Evolutionary conservation across 768 basidiomycete species (phyloP).

Genomic region (Glaciozyma martinii): DNA sequence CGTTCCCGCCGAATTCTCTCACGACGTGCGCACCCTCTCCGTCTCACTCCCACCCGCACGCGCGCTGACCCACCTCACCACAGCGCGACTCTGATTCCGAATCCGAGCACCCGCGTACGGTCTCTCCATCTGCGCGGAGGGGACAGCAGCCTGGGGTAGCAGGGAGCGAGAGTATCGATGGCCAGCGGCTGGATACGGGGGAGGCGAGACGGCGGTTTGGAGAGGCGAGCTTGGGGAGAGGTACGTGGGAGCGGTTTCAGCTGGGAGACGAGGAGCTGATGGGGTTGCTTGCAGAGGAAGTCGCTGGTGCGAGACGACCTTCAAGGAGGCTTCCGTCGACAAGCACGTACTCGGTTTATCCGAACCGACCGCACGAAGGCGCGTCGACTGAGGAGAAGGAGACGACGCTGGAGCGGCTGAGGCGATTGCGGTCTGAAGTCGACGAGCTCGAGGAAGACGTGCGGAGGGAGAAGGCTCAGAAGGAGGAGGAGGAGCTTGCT

Average conservation of each 20-base stretch:
- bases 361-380: constrained; percentile 24
- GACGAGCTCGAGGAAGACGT: constrained; percentile 69
- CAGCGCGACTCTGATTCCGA: constrained; percentile 34
- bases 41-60: background rate
- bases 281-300: background rate
- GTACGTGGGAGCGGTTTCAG: background rate
- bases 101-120: constrained; percentile 19
- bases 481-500: constrained; percentile 42
- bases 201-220: constrained; percentile 22
- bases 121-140: constrained; percentile 1
- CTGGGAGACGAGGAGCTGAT: background rate
- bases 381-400: constrained; percentile 33
- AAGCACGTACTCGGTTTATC: constrained; percentile 26
- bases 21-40: constrained; percentile 11
- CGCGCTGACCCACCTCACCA: background rate
- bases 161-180: constrained; percentile 13
- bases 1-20: constrained; percentile 47
- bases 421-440: constrained; percentile 64
- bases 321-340: constrained; percentile 38
- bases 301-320: too few relatives aligned
- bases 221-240: background rate
- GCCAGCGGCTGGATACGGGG: constrained; percentile 4
- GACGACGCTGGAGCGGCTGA: constrained; percentile 39
- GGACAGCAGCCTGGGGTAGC: background rate
- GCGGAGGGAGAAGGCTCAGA: constrained; percentile 39